Base-by-base conservation (phyloP, 371 early-diverging fungal species). In the Mucor plumbeus region DNA sequence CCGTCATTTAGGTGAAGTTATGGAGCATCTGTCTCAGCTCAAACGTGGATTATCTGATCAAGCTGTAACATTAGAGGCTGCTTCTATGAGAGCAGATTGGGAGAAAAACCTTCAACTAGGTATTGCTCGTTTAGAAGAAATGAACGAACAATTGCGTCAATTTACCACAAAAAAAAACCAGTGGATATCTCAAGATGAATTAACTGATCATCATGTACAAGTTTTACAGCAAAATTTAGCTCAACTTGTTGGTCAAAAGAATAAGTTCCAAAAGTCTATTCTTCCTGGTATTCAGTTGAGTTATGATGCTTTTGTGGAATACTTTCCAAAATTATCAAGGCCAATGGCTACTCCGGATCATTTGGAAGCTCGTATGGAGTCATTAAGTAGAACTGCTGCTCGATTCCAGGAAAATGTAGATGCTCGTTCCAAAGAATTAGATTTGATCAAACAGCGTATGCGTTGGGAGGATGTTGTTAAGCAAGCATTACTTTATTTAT, bases 301-400 rank as follows among this genome's bases (percentile, higher is more conserved):
- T 7, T 81, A 78, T 62, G 78, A 80, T 31, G 41, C 53, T 4
- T 80, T 84, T 64, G 71, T 70, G 3, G 73, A 70, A 14, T 78
- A 74, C 26, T 81, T 81, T 54, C 66, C 76, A 6, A 65, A 70
- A 55, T 56, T 84, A 8, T 67, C 78, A 8, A 66, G 73, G 33
- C 80, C 83, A 0, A 73, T 80, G 31, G 77, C 77, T 6, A 77
- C 68, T 0, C 83, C 83, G 0, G 83, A 83, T 71, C 77, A 80
- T 61, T 64, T 83, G 8, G 83, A 80, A 48, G 75, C 70, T 4
- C 65, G 72, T 35, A 83, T 83, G 83, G 79, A 77, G 21, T 70
- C 74, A 3, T 35, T 79, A 9, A 38, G 56, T 15, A 74, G 74
- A 43, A 50, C 69, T 0, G 47, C 62, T 1, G 58, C 44, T 34